phyloP scores from a whole-genome alignment of 306 rosid species.

The Argentina anserina region DNA sequence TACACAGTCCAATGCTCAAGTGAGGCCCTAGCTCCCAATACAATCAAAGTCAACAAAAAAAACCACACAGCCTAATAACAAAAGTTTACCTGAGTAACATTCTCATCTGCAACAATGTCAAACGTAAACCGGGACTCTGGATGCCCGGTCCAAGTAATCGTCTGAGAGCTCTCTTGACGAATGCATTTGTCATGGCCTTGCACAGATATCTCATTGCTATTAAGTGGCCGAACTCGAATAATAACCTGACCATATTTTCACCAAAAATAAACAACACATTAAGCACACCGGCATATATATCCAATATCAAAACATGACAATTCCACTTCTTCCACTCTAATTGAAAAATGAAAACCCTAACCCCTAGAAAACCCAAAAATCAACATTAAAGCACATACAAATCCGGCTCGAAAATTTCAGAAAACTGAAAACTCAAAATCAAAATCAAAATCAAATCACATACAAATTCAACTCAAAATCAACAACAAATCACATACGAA shows the following conservation, averaged over 20 bases:
- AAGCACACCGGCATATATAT: not conserved
- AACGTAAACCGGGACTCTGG: conserved; percentile 93
- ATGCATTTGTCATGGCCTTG: conserved; percentile 84
- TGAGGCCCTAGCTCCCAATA: conserved; percentile 19
- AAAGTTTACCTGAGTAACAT: conserved; percentile 72
- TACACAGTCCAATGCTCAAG: conserved; percentile 1
- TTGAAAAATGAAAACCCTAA: not conserved
- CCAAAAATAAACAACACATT: not conserved
- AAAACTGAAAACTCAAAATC: not conserved
- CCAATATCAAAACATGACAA: not conserved
- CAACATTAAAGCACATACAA: not conserved
- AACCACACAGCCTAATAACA: not conserved
- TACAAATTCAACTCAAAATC: not conserved
- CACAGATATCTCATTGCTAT: conserved; percentile 66
- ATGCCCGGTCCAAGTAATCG: conserved; percentile 86
- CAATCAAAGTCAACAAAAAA: not conserved
- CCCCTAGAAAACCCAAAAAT: conserved; percentile 1
- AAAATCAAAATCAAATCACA: not conserved
- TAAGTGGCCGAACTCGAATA: conserved; percentile 90
- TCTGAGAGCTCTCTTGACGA: conserved; percentile 76
- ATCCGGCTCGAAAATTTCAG: not conserved
- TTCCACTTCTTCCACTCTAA: not conserved
- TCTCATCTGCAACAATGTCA: conserved; percentile 95
- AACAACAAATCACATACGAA: not conserved
- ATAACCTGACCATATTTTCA: conserved; percentile 55